These are phyloP conservation scores for Cornus kousa DNA, from an alignment of 148 eudicot genomes.

Conservation along the genomic window DNA sequence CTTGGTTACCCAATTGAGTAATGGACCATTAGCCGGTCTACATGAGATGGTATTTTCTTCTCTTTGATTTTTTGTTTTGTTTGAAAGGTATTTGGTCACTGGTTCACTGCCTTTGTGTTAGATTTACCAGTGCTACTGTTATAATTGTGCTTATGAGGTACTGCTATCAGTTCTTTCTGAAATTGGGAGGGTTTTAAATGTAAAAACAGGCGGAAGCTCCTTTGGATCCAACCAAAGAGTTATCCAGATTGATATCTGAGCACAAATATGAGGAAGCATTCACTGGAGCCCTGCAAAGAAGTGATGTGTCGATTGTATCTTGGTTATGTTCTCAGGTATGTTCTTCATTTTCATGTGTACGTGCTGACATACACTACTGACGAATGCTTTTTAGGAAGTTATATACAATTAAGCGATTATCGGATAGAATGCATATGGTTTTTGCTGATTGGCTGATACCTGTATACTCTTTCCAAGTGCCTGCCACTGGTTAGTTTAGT, in stretches of 20 bases:
- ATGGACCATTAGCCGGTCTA: neutral
- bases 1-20: conserved; percentile 2
- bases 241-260: conserved; percentile 3
- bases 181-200: neutral
- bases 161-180: neutral
- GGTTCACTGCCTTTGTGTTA: neutral
- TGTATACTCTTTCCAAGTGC: too few species aligned
- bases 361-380: neutral
- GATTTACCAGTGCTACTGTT: neutral
- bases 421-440: neutral
- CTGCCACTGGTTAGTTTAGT: too few species aligned
- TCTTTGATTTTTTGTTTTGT: neutral
- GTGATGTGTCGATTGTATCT: neutral
- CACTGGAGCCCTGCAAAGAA: neutral
- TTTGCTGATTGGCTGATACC: neutral
- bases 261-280: neutral
- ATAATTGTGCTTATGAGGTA: neutral
- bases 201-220: neutral
- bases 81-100: neutral
- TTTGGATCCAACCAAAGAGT: neutral
- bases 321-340: conserved; percentile 4
- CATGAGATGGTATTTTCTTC: conserved; percentile 3
- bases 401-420: neutral
- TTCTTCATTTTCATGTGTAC: neutral
- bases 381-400: too few species aligned